Conservation (phyloP, 2,329 filamentous ascomycete species). For the Cordyceps sp. region DNA sequence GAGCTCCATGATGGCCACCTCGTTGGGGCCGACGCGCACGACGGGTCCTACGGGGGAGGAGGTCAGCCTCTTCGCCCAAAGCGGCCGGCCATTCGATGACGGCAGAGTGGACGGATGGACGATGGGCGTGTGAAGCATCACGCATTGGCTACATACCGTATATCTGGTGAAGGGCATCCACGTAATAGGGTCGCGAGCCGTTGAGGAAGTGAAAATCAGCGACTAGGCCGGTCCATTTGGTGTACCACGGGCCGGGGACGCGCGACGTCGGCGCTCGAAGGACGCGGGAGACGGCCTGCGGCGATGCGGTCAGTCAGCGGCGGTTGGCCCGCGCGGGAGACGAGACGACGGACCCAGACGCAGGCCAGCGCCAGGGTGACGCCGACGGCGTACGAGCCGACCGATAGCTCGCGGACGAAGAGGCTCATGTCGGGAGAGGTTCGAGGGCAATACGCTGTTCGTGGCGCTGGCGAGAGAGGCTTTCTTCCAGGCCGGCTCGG, state of each 20-base stretch:
- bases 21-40: slow-evolving; percentile 9
- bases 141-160: slow-evolving; percentile 6
- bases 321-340: too few relatives aligned
- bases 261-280: slow-evolving; percentile 3
- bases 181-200: slow-evolving; percentile 5
- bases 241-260: slow-evolving; percentile 11
- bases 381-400: too few relatives aligned
- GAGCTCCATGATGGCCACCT: slow-evolving; percentile 8
- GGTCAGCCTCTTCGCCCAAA: not conserved
- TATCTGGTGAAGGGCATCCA: slow-evolving; percentile 8
- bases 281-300: not conserved
- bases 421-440: too few relatives aligned
- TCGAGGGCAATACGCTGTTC: too few relatives aligned
- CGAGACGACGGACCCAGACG: too few relatives aligned
- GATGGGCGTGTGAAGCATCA: not conserved
- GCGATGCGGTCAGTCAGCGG: too few relatives aligned
- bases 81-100: not conserved
- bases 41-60: slow-evolving; percentile 6
- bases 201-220: slow-evolving; percentile 6
- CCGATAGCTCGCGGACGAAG: too few relatives aligned
- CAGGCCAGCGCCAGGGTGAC: too few relatives aligned
- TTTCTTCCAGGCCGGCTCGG: too few relatives aligned
- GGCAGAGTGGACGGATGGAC: too few relatives aligned
- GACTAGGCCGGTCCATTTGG: slow-evolving; percentile 6
- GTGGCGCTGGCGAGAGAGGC: too few relatives aligned